Evolutionary conservation across 1,284 basidiomycete species (phyloP).

Genomic region (Sanghuangporus sanghuang): DNA sequence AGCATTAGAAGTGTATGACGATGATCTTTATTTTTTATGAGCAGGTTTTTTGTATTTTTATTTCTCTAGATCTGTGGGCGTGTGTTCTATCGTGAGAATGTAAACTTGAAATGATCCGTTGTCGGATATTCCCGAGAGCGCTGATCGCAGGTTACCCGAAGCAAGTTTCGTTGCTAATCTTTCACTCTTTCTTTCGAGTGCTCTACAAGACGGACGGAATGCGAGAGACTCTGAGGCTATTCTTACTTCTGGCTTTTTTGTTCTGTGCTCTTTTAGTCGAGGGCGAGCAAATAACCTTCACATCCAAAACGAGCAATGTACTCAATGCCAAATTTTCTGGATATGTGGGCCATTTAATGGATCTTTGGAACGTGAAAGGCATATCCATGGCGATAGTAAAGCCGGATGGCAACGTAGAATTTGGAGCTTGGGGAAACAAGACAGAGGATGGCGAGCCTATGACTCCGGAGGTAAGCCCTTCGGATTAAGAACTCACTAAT

Average conservation of each 20-base stretch:
- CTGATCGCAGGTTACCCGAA: no score
- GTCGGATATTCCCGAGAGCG: no score
- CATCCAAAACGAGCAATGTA: neutral
- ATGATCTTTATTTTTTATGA: no score
- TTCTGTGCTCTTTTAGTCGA: neutral
- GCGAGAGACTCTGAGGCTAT: neutral
- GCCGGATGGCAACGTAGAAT: slow-evolving; percentile 11
- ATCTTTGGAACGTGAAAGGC: slow-evolving; percentile 11
- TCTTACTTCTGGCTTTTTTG: neutral
- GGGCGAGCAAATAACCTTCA: neutral
- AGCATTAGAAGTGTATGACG: no score
- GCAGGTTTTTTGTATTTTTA: no score
- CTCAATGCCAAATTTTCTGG: neutral
- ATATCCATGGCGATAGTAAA: slow-evolving; percentile 4
- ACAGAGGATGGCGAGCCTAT: slow-evolving; percentile 29
- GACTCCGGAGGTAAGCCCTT: slow-evolving; percentile 25
- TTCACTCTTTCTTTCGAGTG: no score
- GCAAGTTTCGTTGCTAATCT: no score
- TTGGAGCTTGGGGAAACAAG: slow-evolving; percentile 19
- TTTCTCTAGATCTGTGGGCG: no score
- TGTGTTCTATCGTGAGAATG: no score
- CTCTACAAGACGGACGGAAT: no score
- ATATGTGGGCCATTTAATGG: slow-evolving; percentile 9
- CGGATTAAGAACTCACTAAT: neutral
- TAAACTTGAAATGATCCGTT: no score